Evolutionary conservation across 2,329 filamentous ascomycete species (phyloP), one percentile per base, ranked within the genome.

Genomic region (Hypoxylon sp.): DNA sequence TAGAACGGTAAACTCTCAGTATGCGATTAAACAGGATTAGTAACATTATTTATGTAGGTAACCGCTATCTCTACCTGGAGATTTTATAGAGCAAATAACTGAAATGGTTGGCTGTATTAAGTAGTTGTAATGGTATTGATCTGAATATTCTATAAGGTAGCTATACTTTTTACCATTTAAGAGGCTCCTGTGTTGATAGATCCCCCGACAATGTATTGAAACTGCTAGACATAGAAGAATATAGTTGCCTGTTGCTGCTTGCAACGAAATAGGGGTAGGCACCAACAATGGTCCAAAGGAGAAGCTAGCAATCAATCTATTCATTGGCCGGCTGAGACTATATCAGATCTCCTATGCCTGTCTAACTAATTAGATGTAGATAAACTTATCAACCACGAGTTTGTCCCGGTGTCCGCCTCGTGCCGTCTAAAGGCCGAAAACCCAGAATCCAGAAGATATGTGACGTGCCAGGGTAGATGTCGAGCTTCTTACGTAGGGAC

Each of bases 371-470:
- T 13, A 9, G 9, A 13, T 17, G 7, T 17, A 28, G 19, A 11
- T 17, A 5, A 25, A 25, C 36, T 21, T 19, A 23, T 11, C 51
- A 34, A 6, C 69, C 43, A 68, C 68, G 3, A 79, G 52, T 23
- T 69, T 75, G n/a, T 68, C 58, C 46, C 56, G 38, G 55, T 53
- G 46, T 78, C 73, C 17, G 60, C 57, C 17, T 65, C 49, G 32
- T 76, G 72, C 63, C 75, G 75, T 65, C 61, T 13, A 76, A 51
- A 21, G 28, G 14, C 3, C 75, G 65, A 0, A 73, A 71, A 14
- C 73, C 75, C 9, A 76, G 13, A 5, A 38, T 63, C 76, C 74
- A 79, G 56, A 79, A 79, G 0, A 66, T 70, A 64, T 78, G 77
- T 25, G 75, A 76, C 23, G 77, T 59, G 4, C 76, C 76, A n/a